Evolutionary conservation across 202 grass and related monocot species (phyloP), one percentile per base, ranked within the genome.

Genomic region (Zizania palustris): DNA sequence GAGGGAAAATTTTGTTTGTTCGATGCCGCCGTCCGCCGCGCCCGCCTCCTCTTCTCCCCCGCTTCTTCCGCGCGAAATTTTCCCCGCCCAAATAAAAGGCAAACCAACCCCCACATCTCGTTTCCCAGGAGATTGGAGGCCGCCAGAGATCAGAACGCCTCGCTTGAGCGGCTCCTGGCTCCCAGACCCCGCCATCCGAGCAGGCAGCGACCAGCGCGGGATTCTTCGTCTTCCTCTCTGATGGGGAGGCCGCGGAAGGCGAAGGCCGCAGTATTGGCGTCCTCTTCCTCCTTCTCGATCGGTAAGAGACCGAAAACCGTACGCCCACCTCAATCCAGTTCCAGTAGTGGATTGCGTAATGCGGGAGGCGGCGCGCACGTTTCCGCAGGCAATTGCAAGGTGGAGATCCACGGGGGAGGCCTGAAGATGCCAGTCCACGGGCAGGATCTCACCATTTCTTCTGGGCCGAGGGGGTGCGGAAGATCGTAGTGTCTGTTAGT

Each of bases 311-410:
- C 49, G 5, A 9, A 56, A 46, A 39, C 71, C 71, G 13, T 80
- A 22, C 37, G 54, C 39, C 14, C 75, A 8, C 5, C 15, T 56
- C 38, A 20, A 53, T 64, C 5, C 38, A 16, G 36, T 44, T 2
- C 15, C 6, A 19, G 28, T 9, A 35, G 3, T 7, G 44, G 18
- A 74, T 48, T 7, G 40, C 10, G 37, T 66, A 56, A 20, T 75
- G 55, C 5, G 61, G 37, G 4, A 60, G 2, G 45, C 28, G 28
- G 28, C 28, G 28, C 21, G 43, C 9, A 5, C 0, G 0, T 53
- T 19, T 14, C 19, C 0, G 7, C 82, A 97, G 93, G 90, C 16
- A 93, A 93, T 49, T 93, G 88, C 78, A 91, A 84, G 76, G 88
- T 93, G 77, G 90, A 83, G 84, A 82, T 97, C 81, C 77, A 50